A percentile compares a stretch with the other conserved stretches of the same genome.
These are phyloP conservation scores for Cladorrhinum samala DNA, from an alignment of 495 filamentous ascomycete genomes.

Conservation along the genomic window DNA sequence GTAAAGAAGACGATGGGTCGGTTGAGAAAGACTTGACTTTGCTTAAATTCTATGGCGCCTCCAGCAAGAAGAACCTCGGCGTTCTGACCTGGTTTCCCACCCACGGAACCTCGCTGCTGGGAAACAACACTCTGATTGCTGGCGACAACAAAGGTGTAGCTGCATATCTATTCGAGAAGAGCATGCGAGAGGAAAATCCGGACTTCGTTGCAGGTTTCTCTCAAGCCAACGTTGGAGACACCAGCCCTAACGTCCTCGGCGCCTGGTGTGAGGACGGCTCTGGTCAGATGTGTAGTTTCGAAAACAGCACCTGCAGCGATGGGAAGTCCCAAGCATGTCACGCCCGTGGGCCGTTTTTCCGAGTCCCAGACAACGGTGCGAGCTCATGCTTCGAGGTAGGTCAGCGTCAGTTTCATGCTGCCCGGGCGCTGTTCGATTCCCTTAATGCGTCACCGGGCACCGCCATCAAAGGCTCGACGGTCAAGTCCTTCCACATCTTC, in stretches of 20 bases:
- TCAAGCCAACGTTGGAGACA: conserved; percentile 91
- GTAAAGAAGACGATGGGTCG: conserved; percentile 51
- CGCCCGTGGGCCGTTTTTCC: conserved; percentile 77
- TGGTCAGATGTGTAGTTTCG: conserved; percentile 60
- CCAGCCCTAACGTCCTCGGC: conserved; percentile 80
- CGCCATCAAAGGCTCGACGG: conserved; percentile 51
- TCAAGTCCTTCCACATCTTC: conserved; percentile 70
- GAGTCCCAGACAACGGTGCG: conserved; percentile 62
- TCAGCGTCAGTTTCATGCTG: conserved; percentile 62
- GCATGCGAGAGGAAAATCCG: conserved; percentile 41
- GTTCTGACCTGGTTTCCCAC: conserved; percentile 90
- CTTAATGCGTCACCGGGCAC: conserved; percentile 39
- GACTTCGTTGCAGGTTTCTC: conserved; percentile 92
- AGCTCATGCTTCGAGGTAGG: conserved; percentile 78
- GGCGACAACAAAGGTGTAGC: conserved; percentile 97
- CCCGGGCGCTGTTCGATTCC: conserved; percentile 56
- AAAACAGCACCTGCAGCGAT: conserved; percentile 69
- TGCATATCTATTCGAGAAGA: conserved; percentile 77
- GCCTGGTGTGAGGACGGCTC: conserved; percentile 78
- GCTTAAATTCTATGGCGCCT: conserved; percentile 68
- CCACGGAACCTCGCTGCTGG: conserved; percentile 86
- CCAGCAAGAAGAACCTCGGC: conserved; percentile 67
- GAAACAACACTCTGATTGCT: conserved; percentile 87
- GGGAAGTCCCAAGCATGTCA: conserved; percentile 74
- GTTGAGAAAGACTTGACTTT: conserved; percentile 87